Evolutionary conservation across 257 asterid species (phyloP).

Genomic region (Buddleja alternifolia): DNA sequence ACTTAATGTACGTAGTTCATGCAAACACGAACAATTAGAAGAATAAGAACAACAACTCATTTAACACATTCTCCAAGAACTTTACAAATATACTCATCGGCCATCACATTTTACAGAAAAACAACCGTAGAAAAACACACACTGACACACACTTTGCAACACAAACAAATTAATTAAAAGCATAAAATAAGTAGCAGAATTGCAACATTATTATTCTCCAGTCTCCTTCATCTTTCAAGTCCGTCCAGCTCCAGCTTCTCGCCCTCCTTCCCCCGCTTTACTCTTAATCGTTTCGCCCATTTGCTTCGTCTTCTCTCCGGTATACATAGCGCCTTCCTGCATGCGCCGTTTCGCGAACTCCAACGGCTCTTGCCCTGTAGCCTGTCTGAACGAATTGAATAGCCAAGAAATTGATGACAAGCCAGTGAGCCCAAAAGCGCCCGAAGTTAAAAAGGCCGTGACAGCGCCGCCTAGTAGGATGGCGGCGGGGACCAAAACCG

Average conservation of each 20-base stretch:
- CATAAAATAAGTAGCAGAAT: background rate
- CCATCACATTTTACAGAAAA: background rate
- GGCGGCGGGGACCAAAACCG: constrained; percentile 72
- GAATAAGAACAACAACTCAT: background rate
- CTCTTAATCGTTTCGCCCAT: constrained; percentile 35
- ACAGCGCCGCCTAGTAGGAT: constrained; percentile 53
- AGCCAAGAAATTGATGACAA: constrained; percentile 84
- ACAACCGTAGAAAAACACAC: background rate
- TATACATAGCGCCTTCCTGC: constrained; percentile 54
- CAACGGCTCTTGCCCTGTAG: constrained; percentile 58
- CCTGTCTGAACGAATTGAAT: constrained; percentile 53
- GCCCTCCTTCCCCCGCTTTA: constrained; percentile 30
- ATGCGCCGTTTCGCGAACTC: constrained; percentile 58
- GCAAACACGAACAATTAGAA: background rate
- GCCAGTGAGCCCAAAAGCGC: constrained; percentile 83
- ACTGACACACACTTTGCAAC: constrained; percentile 5
- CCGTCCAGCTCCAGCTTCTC: constrained; percentile 41
- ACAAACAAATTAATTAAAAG: background rate
- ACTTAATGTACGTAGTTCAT: too few relatives aligned
- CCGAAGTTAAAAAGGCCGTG: constrained; percentile 67
- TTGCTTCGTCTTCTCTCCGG: constrained; percentile 33
- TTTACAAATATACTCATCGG: background rate
- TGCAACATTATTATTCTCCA: constrained; percentile 24
- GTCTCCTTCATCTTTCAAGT: constrained; percentile 27
- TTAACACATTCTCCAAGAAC: background rate